phyloP scores from a whole-genome alignment of 106 monocot species.

The Ottelia alismoides region DNA sequence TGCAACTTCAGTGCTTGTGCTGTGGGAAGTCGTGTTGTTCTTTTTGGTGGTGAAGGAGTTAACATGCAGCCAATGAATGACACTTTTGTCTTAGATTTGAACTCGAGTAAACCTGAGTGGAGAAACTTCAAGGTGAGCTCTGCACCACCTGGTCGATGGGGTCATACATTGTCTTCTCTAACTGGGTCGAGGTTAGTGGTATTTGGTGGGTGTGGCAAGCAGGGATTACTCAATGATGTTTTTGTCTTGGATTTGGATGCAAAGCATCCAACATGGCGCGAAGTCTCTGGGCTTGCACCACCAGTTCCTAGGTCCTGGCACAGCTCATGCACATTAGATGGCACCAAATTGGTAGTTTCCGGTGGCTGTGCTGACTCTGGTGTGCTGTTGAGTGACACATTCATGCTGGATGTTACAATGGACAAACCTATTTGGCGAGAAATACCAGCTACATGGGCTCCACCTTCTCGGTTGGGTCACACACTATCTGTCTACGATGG shows the following conservation, averaged over 20 bases:
- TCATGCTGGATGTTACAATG: slow-evolving; percentile 63
- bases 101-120: slow-evolving; percentile 71
- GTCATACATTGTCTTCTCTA: slow-evolving; percentile 69
- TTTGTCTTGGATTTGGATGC: slow-evolving; percentile 84
- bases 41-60: slow-evolving; percentile 85
- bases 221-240: slow-evolving; percentile 82
- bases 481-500: slow-evolving; percentile 69
- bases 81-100: slow-evolving; percentile 78
- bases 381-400: slow-evolving; percentile 77
- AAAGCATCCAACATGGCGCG: slow-evolving; percentile 68
- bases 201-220: slow-evolving; percentile 74
- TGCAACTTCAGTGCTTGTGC: slow-evolving; percentile 92
- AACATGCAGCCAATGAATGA: slow-evolving; percentile 98
- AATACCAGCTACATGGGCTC: slow-evolving; percentile 62
- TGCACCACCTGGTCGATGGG: slow-evolving; percentile 83
- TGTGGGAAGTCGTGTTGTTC: slow-evolving; percentile 72
- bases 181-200: slow-evolving; percentile 85
- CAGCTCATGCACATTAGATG: slow-evolving; percentile 84
- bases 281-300: slow-evolving; percentile 55
- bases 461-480: slow-evolving; percentile 80
- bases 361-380: slow-evolving; percentile 89
- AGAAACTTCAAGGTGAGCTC: slow-evolving; percentile 65
- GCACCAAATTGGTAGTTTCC: slow-evolving; percentile 70
- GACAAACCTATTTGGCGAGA: slow-evolving; percentile 77
- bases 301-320: slow-evolving; percentile 87